phyloP scores from a whole-genome alignment of 345 rosid genomes.

The Citrus mangshanensis region DNA sequence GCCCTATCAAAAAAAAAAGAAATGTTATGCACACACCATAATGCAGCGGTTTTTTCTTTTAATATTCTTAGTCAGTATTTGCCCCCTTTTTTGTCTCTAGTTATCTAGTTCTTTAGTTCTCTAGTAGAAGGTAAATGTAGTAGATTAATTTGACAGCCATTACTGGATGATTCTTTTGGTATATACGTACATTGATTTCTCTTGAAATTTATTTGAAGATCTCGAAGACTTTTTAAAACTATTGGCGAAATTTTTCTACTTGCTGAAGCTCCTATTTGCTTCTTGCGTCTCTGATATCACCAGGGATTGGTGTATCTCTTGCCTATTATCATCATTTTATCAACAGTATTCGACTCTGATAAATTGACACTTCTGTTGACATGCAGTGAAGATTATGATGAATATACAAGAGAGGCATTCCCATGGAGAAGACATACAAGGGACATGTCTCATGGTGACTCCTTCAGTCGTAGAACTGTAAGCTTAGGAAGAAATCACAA shows the following conservation, averaged over 20 bases:
- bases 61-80: background rate
- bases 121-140: background rate
- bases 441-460: conserved; percentile 40
- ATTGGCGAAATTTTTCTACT: background rate
- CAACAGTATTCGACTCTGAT: too few relatives aligned
- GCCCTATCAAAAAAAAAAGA: too few relatives aligned
- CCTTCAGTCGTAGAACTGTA: conserved; percentile 36
- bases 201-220: conserved; percentile 1
- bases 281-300: background rate
- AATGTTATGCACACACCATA: background rate
- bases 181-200: background rate
- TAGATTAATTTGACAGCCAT: background rate
- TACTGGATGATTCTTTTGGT: background rate
- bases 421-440: conserved; percentile 81
- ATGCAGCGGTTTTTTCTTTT: background rate
- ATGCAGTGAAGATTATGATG: conserved; percentile 65
- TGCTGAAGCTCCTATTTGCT: background rate
- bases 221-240: background rate
- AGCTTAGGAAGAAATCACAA: conserved; percentile 40
- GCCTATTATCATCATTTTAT: conserved; percentile 1
- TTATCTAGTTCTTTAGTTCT: background rate
- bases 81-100: background rate
- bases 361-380: conserved; percentile 15
- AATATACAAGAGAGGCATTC: conserved; percentile 49
- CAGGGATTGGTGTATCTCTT: background rate